Percentiles rank a stretch among this genome's conserved stretches.
Conservation (phyloP, 495 filamentous ascomycete genomes). For the Podospora conica region DNA sequence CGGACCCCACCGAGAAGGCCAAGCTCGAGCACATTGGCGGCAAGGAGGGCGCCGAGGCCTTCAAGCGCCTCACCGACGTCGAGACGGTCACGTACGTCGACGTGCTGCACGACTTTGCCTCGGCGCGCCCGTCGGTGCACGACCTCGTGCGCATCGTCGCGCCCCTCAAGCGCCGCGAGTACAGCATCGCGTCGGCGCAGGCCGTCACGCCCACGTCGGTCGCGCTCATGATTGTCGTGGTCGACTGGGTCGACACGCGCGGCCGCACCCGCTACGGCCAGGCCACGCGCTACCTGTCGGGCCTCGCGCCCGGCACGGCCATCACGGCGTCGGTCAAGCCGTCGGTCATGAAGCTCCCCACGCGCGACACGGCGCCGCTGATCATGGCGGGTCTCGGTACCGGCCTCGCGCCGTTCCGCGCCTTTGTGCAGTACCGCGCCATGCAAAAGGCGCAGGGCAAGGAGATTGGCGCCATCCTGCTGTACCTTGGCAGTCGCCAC, state of each 20-base stretch:
- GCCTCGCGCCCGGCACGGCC: constrained; percentile 63
- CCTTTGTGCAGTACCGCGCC: constrained; percentile 95
- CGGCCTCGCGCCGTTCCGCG: constrained; percentile 93
- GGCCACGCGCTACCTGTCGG: constrained; percentile 80
- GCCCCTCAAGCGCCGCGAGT: constrained; percentile 93
- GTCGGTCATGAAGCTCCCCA: constrained; percentile 91
- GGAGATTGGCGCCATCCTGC: constrained; percentile 84
- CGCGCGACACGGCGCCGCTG: constrained; percentile 75
- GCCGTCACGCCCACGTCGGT: constrained; percentile 82
- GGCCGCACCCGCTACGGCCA: constrained; percentile 89
- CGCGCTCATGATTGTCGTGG: constrained; percentile 95
- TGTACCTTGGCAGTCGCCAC: constrained; percentile 96
- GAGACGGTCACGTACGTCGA: constrained; percentile 93
- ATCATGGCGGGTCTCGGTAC: constrained; percentile 99
- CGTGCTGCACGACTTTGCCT: constrained; percentile 77
- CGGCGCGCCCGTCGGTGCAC: constrained; percentile 82
- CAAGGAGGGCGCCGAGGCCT: constrained; percentile 82
- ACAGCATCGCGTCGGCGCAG: constrained; percentile 95
- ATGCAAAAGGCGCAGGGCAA: constrained; percentile 94
- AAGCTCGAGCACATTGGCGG: constrained; percentile 69
- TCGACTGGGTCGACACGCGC: constrained; percentile 82
- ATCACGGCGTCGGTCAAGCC: constrained; percentile 93
- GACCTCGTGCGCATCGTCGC: constrained; percentile 84
- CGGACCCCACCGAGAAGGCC: constrained; percentile 73
- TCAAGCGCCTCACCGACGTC: constrained; percentile 89